phyloP scores from a whole-genome alignment of 768 basidiomycete genomes.

The Auricularia cornea region DNA sequence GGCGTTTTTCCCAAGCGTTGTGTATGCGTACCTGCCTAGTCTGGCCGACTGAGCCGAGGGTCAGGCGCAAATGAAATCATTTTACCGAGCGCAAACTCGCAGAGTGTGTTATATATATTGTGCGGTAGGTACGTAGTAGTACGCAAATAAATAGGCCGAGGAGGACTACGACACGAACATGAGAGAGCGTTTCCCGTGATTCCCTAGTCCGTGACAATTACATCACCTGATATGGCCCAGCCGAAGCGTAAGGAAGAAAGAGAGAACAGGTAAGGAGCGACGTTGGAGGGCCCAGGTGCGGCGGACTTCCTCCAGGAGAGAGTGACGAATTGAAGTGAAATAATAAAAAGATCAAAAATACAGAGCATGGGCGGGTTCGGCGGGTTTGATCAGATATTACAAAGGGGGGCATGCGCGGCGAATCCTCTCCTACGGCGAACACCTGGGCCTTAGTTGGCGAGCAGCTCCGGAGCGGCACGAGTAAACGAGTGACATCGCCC shows the following conservation, averaged over 20 bases:
- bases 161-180: not conserved
- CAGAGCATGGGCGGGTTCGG: not conserved
- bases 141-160: not conserved
- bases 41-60: too few relatives aligned
- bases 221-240: not conserved
- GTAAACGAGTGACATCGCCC: too few relatives aligned
- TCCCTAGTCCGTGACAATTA: not conserved
- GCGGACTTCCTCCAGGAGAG: not conserved
- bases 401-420: not conserved
- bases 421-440: conserved; percentile 15
- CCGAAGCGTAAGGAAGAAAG: not conserved
- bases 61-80: too few relatives aligned
- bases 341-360: not conserved
- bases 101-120: not conserved
- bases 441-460: conserved; percentile 15
- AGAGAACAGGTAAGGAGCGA: not conserved
- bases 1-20: too few relatives aligned
- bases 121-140: not conserved
- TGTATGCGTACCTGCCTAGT: too few relatives aligned
- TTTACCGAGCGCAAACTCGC: not conserved
- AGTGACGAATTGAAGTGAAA: not conserved
- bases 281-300: not conserved
- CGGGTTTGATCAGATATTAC: not conserved
- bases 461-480: too few relatives aligned
- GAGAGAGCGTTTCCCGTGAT: not conserved